These are phyloP conservation scores for Hemisphaericaspora subhashii DNA, from an alignment of 1,139 yeast species.

Conservation along the genomic window DNA sequence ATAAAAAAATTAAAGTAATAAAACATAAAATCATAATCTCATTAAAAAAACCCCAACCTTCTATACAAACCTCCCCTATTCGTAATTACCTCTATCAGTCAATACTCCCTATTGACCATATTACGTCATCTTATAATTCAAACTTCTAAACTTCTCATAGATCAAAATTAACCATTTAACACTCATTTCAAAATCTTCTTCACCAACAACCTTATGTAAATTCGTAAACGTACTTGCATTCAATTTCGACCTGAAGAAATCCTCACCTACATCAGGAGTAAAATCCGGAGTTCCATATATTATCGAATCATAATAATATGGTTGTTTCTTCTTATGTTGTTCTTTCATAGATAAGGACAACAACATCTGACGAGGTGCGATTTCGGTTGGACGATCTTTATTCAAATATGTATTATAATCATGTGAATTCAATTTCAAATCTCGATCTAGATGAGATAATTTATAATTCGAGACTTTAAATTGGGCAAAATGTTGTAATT, in stretches of 20 bases:
- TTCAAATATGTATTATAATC: slow-evolving; percentile 24
- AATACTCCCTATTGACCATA: neutral
- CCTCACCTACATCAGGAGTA: slow-evolving; percentile 7
- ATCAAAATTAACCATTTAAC: slow-evolving; percentile 30
- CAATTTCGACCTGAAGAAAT: slow-evolving; percentile 9
- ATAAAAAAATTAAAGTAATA: neutral
- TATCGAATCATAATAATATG: slow-evolving; percentile 14
- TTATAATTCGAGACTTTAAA: slow-evolving; percentile 56
- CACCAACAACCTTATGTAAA: slow-evolving; percentile 24
- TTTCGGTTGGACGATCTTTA: too few relatives aligned
- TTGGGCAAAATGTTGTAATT: slow-evolving; percentile 57
- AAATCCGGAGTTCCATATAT: slow-evolving; percentile 13
- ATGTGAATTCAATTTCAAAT: slow-evolving; percentile 23
- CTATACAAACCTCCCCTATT: neutral
- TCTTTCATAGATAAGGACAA: too few relatives aligned
- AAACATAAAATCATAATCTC: neutral
- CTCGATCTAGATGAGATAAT: slow-evolving; percentile 50
- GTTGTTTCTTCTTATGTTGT: neutral
- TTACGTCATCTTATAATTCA: slow-evolving; percentile 16
- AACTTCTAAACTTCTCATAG: slow-evolving; percentile 26
- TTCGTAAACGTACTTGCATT: slow-evolving; percentile 25
- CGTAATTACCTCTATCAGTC: neutral
- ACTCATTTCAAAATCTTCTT: slow-evolving; percentile 26
- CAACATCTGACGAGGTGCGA: too few relatives aligned
- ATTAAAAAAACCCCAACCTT: neutral